These are phyloP conservation scores for Eragrostis curvula DNA, from an alignment of 176 grass and related monocot species.

Conservation along the genomic window DNA sequence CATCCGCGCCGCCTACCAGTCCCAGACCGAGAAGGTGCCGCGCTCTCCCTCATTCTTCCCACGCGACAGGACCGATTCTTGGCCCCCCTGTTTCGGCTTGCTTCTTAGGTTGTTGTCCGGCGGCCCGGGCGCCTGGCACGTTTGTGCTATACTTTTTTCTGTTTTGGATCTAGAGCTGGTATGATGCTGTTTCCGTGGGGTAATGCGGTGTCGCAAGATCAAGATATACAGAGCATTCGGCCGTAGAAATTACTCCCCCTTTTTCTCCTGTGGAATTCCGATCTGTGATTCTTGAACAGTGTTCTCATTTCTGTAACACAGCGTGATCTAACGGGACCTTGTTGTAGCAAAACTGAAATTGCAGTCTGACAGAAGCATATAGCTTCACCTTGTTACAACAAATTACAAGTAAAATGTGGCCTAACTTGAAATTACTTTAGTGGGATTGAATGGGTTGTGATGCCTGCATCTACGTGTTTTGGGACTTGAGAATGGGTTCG, in stretches of 20 bases:
- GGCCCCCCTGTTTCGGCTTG: neutral
- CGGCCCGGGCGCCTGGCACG: no score
- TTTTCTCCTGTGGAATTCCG: neutral
- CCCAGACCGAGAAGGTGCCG: conserved; percentile 82
- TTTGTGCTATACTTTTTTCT: neutral
- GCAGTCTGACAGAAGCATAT: neutral
- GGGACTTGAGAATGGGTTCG: neutral
- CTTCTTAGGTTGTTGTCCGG: neutral
- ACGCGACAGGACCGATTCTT: neutral
- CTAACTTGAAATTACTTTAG: neutral
- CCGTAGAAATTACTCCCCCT: neutral
- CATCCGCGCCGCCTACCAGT: conserved; percentile 90
- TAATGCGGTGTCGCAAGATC: neutral
- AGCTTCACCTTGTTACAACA: neutral
- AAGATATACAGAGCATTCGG: neutral
- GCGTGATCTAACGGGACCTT: neutral
- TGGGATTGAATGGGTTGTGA: conserved; percentile 17
- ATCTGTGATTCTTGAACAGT: conserved; percentile 22
- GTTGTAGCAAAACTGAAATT: neutral
- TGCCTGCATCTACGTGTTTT: conserved; percentile 3
- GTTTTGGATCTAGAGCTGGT: conserved; percentile 35
- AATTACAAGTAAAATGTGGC: conserved; percentile 25
- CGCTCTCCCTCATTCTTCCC: no score
- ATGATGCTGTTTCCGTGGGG: conserved; percentile 3
- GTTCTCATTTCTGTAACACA: neutral